Evolutionary conservation across 495 filamentous ascomycete genomes (phyloP).

Genomic region (Aspergillus asperescens): DNA sequence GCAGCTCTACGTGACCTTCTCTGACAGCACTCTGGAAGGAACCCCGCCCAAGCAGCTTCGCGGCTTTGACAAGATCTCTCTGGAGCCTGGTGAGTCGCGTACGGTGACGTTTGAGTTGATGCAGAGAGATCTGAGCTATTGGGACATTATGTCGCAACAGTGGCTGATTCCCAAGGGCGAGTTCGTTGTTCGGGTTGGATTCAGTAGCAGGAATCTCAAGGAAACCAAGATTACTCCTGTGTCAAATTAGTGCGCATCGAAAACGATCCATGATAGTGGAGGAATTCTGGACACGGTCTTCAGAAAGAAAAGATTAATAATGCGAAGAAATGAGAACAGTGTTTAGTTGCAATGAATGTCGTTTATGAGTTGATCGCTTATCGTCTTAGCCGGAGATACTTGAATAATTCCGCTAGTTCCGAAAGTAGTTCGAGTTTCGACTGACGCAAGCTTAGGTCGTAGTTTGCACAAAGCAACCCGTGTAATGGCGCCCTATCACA

Average conservation of each 20-base stretch:
- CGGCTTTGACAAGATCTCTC: slow-evolving; percentile 58
- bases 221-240: not conserved
- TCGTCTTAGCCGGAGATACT: too few relatives aligned
- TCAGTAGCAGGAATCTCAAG: slow-evolving; percentile 10
- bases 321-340: too few relatives aligned
- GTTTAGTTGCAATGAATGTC: too few relatives aligned
- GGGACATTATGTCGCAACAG: slow-evolving; percentile 56
- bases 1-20: slow-evolving; percentile 48
- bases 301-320: too few relatives aligned
- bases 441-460: slow-evolving; percentile 18
- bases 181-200: slow-evolving; percentile 47
- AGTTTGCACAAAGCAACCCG: not conserved
- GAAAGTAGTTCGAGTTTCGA: not conserved
- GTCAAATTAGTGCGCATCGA: too few relatives aligned
- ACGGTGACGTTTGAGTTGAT: slow-evolving; percentile 52
- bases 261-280: too few relatives aligned
- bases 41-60: slow-evolving; percentile 56
- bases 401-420: not conserved
- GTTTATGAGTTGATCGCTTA: too few relatives aligned
- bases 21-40: slow-evolving; percentile 22
- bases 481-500: slow-evolving; percentile 14
- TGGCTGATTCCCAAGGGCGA: slow-evolving; percentile 49
- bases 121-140: slow-evolving; percentile 61
- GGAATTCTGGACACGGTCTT: too few relatives aligned
- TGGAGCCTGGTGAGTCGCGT: slow-evolving; percentile 38